A percentile compares a stretch with the other conserved stretches of the same genome.
These are phyloP conservation scores for Oldenlandia corymbosa DNA, from an alignment of 257 asterid species.

Conservation along the genomic window DNA sequence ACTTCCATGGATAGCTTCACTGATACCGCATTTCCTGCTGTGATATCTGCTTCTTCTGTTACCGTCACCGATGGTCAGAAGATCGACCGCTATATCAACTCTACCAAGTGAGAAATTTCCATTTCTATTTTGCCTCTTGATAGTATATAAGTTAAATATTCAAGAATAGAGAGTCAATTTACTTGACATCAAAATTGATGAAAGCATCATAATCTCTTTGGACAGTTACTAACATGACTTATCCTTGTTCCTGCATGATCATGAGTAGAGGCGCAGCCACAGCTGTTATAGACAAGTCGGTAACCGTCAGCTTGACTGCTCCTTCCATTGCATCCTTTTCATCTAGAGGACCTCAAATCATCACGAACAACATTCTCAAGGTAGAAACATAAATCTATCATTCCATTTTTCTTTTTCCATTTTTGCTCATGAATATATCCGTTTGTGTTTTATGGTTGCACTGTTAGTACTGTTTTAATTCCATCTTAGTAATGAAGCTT, in stretches of 20 bases:
- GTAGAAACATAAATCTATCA: too few relatives aligned
- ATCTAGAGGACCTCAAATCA: constrained; percentile 66
- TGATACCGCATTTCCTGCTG: constrained; percentile 31
- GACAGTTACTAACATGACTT: too few relatives aligned
- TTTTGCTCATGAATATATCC: too few relatives aligned
- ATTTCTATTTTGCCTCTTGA: too few relatives aligned
- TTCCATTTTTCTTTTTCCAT: too few relatives aligned
- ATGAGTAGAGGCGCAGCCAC: constrained; percentile 34
- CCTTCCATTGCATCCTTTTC: constrained; percentile 62
- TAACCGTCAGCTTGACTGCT: constrained; percentile 25
- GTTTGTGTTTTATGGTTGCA: too few relatives aligned
- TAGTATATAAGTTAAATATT: too few relatives aligned
- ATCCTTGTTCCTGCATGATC: neutral
- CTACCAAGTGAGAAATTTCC: constrained; percentile 38
- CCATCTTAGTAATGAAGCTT: neutral
- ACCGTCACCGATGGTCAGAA: constrained; percentile 23
- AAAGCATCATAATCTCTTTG: too few relatives aligned
- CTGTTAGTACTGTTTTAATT: too few relatives aligned
- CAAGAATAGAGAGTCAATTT: too few relatives aligned
- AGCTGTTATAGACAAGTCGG: constrained; percentile 50
- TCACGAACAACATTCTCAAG: constrained; percentile 58
- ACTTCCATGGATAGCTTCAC: constrained; percentile 5
- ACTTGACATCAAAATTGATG: too few relatives aligned
- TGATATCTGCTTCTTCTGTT: constrained; percentile 33
- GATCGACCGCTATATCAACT: constrained; percentile 50